Evolutionary conservation across 768 basidiomycete species (phyloP).

Genomic region (Cytidiella melzeri): DNA sequence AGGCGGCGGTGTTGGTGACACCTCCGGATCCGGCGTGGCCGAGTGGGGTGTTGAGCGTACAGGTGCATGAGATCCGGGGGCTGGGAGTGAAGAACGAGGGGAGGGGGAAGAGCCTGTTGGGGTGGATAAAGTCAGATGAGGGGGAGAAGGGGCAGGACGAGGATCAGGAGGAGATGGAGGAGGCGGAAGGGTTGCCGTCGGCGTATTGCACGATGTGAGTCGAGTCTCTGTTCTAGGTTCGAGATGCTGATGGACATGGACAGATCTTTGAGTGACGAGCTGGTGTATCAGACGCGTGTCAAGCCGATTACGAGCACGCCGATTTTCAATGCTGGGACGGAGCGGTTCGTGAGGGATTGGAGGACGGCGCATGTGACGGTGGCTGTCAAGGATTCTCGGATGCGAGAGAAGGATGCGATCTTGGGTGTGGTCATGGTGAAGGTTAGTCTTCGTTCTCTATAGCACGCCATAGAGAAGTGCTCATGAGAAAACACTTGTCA

Average conservation of each 20-base stretch:
- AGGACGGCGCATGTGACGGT: conserved; percentile 52
- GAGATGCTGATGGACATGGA: conserved; percentile 4
- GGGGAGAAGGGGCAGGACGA: conserved; percentile 49
- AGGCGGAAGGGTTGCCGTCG: conserved; percentile 55
- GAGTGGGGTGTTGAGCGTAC: conserved; percentile 57
- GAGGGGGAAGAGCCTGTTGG: conserved; percentile 14
- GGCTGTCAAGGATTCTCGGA: conserved; percentile 53
- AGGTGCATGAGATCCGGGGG: conserved; percentile 60
- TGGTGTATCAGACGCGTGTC: conserved; percentile 31
- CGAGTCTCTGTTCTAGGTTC: neutral
- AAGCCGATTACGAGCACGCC: conserved; percentile 30
- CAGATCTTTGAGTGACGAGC: conserved; percentile 43
- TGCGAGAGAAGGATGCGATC: conserved; percentile 59
- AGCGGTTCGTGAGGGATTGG: conserved; percentile 66
- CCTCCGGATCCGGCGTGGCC: conserved; percentile 58
- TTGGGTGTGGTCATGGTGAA: conserved; percentile 64
- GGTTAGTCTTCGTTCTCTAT: conserved; percentile 10
- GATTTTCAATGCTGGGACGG: conserved; percentile 55
- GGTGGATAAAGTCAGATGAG: conserved; percentile 39
- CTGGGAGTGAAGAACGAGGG: conserved; percentile 49
- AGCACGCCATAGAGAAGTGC: no score
- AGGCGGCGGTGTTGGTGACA: conserved; percentile 34
- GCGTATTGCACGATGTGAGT: conserved; percentile 49
- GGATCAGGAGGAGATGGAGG: conserved; percentile 47
- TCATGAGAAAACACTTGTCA: conserved; percentile 3